Evolutionary conservation across 371 early-diverging fungal species (phyloP).

Genomic region (Mucor saturninus): DNA sequence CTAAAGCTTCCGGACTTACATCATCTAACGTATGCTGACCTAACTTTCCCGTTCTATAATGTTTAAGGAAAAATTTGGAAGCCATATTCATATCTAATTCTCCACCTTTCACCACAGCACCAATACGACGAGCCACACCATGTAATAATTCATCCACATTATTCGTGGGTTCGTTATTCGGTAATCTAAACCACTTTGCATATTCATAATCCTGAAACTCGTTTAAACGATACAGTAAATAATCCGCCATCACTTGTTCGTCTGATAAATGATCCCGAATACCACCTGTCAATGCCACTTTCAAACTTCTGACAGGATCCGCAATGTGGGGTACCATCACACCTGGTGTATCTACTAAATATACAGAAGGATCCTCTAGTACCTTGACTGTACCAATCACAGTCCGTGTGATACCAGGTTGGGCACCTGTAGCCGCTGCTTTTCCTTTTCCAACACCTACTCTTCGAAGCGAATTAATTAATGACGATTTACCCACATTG

Average conservation of each 20-base stretch:
- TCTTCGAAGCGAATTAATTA: slow-evolving; percentile 86
- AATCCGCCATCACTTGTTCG: slow-evolving; percentile 84
- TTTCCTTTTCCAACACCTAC: slow-evolving; percentile 77
- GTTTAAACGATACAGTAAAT: slow-evolving; percentile 86
- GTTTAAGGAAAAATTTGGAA: slow-evolving; percentile 72
- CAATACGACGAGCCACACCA: slow-evolving; percentile 71
- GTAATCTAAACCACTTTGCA: slow-evolving; percentile 35
- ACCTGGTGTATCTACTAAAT: slow-evolving; percentile 92
- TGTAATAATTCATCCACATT: slow-evolving; percentile 64
- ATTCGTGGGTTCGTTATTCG: slow-evolving; percentile 66
- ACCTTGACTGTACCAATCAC: slow-evolving; percentile 88
- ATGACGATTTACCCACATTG: slow-evolving; percentile 94
- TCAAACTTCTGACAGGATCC: slow-evolving; percentile 76
- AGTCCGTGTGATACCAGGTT: slow-evolving; percentile 88
- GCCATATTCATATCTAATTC: slow-evolving; percentile 67
- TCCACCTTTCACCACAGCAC: slow-evolving; percentile 80
- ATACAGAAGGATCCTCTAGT: slow-evolving; percentile 82
- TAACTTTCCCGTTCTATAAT: slow-evolving; percentile 74
- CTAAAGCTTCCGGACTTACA: slow-evolving; percentile 53
- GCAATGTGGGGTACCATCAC: slow-evolving; percentile 87
- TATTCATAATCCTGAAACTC: slow-evolving; percentile 45
- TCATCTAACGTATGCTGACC: slow-evolving; percentile 80
- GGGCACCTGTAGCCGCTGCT: slow-evolving; percentile 84
- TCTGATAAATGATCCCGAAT: slow-evolving; percentile 88
- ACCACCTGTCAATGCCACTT: slow-evolving; percentile 86